Evolutionary conservation across 73 alveolate species (phyloP).

Genomic region (Paramecium caudatum): DNA sequence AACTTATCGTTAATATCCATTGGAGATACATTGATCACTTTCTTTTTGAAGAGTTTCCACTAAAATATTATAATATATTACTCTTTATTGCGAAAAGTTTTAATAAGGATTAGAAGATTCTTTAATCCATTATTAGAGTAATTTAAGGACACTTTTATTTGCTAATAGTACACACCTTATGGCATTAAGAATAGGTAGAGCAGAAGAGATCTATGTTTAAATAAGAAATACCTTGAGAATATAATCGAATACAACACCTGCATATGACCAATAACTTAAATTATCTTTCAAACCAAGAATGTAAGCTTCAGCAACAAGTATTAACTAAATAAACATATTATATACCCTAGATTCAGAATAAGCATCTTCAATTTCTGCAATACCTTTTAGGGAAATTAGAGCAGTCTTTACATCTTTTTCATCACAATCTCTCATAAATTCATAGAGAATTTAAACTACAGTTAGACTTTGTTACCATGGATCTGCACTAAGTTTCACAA

Average conservation of each 20-base stretch:
- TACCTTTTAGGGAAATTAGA: conserved; percentile 21
- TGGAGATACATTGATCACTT: not conserved
- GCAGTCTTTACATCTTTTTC: conserved; percentile 50
- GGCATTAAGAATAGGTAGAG: too few species aligned
- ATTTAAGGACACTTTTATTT: conserved; percentile 52
- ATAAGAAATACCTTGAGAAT: not conserved
- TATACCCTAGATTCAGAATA: conserved; percentile 45
- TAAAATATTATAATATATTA: not conserved
- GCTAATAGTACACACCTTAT: too few species aligned
- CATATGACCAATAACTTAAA: conserved; percentile 26
- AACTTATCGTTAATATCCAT: conserved; percentile 34
- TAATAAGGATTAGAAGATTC: conserved; percentile 54
- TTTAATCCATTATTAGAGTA: conserved; percentile 1
- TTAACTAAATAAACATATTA: not conserved
- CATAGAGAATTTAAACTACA: conserved; percentile 9
- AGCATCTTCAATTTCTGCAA: conserved; percentile 59
- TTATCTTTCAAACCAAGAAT: conserved; percentile 33
- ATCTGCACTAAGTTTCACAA: not conserved
- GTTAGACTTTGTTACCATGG: conserved; percentile 40
- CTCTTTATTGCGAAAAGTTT: conserved; percentile 45
- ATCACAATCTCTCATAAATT: conserved; percentile 63
- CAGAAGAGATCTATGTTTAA: too few species aligned
- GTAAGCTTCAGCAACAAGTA: conserved; percentile 32
- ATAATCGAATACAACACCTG: conserved; percentile 26
- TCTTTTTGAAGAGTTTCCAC: conserved; percentile 58